These are phyloP conservation scores for Phaffomyces antillensis DNA, from an alignment of 805 yeast species.

Conservation along the genomic window DNA sequence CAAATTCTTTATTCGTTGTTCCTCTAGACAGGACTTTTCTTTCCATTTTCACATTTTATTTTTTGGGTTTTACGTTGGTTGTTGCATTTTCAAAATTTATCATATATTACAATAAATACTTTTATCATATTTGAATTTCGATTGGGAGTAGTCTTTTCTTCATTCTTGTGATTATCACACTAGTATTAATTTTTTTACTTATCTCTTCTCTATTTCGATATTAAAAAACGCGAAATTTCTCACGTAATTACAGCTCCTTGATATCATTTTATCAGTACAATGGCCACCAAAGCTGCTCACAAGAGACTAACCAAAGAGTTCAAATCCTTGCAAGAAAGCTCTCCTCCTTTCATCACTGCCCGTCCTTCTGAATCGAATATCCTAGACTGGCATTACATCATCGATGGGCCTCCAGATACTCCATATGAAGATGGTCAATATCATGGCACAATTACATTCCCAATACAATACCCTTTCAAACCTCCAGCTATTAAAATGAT, in stretches of 20 bases:
- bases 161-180: not conserved
- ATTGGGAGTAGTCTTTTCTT: not conserved
- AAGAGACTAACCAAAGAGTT: conserved; percentile 69
- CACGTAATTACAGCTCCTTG: not conserved
- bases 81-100: not conserved
- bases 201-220: not conserved
- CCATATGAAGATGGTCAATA: conserved; percentile 82
- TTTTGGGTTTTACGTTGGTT: not conserved
- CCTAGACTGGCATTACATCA: conserved; percentile 86
- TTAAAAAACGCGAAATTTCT: not conserved
- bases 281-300: conserved; percentile 35
- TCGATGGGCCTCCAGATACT: conserved; percentile 86
- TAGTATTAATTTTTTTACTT: not conserved
- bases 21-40: not conserved
- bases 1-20: not conserved
- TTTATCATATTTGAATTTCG: not conserved
- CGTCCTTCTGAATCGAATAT: conserved; percentile 81
- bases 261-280: conserved; percentile 4
- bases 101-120: not conserved
- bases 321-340: conserved; percentile 62
- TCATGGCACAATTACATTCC: conserved; percentile 78
- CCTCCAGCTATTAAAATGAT: conserved; percentile 84
- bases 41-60: no score
- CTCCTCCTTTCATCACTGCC: conserved; percentile 78
- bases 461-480: conserved; percentile 77